Base-by-base conservation (phyloP, 768 basidiomycete species). In the Tylopilus cervinicoccineus region DNA sequence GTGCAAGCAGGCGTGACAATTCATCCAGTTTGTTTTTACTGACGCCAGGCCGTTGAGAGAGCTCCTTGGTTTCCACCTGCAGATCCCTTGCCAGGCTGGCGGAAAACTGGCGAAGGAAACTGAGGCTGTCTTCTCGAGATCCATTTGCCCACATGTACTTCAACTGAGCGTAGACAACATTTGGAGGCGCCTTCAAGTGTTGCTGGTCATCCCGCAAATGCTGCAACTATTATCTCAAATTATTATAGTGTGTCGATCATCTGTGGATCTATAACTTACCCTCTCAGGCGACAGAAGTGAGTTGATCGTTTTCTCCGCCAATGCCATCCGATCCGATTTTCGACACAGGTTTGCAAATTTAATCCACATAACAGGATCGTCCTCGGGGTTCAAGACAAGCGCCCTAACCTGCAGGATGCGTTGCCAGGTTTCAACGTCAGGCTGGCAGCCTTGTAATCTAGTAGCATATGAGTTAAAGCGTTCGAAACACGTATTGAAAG, bases 381-480 rank as follows among this genome's bases (percentile, higher is more conserved):
- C 93, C 54, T 89, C 89, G 0, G 96, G 95, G 37, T 82, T 88
- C 23, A 97, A 75, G 19, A 99, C 93, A 44, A 98, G 76, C 0
- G 94, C 92, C 45, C 96, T 81, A 41, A 99, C 93, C 74, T 97
- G 95, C 9, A 99, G 74, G 45, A 98, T 90, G 17, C 95, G 83
- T 65, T 98, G 96, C 96, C 96, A 99, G 5, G 96, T 93, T 68
- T 99, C 96, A 28, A 98, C 95, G 59, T 98, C 96, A 20, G 92
- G 91, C 62, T 98, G 93, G 68, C 94, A 97, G 2, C 93, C 96
- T 72, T 91, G 86, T 33, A 99, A 69, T 50, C 94, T 94, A 52
- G 23, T 51, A 14, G 24, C 5, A 47, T 41, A 23, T 45, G 36
- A 48, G 40, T 47, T 13, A 17, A 43, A 14, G 22, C 6, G 24